Evolutionary conservation across 1,284 basidiomycete genomes (phyloP).

Genomic region (Melampsora medusae): DNA sequence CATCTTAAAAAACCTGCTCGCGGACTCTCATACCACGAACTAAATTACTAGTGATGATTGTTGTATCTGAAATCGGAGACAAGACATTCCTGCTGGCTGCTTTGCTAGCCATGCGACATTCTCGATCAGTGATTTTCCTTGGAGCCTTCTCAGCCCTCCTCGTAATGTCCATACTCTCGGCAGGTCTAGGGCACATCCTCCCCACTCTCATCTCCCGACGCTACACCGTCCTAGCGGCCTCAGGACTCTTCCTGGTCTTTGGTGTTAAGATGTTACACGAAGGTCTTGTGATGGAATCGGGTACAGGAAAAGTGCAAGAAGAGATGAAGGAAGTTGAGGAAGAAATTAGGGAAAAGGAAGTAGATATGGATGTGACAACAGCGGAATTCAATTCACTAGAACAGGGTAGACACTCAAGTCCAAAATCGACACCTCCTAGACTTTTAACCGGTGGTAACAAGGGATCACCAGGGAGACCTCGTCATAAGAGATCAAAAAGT

Average conservation of each 20-base stretch:
- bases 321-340: constrained; percentile 55
- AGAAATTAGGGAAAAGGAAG: constrained; percentile 53
- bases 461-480: not conserved
- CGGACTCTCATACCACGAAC: not conserved
- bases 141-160: constrained; percentile 85
- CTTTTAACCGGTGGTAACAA: constrained; percentile 1
- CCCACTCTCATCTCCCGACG: constrained; percentile 71
- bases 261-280: constrained; percentile 39
- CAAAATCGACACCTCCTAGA: constrained; percentile 2
- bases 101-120: constrained; percentile 92
- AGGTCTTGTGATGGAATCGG: constrained; percentile 25
- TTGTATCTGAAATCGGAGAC: constrained; percentile 68
- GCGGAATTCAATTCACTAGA: constrained; percentile 29
- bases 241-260: constrained; percentile 40
- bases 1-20: not conserved
- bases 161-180: constrained; percentile 87
- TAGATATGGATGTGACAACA: constrained; percentile 55
- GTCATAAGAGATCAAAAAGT: constrained; percentile 21
- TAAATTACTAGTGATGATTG: not conserved
- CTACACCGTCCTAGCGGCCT: constrained; percentile 55
- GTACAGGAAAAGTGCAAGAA: constrained; percentile 57
- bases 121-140: constrained; percentile 77
- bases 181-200: constrained; percentile 79
- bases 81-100: constrained; percentile 97
- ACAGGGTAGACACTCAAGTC: constrained; percentile 1